Evolutionary conservation across 1,139 yeast genomes (phyloP).

Genomic region (Yamadazyma sp.): DNA sequence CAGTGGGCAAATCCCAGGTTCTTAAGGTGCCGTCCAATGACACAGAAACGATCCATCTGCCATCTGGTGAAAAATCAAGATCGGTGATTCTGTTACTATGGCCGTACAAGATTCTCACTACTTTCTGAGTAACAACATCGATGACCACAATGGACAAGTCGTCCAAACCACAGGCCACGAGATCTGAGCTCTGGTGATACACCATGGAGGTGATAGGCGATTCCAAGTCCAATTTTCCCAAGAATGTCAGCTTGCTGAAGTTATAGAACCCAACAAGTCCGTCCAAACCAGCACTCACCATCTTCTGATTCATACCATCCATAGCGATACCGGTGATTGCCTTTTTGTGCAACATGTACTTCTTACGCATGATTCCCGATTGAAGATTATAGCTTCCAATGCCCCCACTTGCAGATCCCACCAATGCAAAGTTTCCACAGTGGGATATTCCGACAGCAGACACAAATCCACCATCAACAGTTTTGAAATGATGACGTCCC

Average conservation of each 20-base stretch:
- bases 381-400: slow-evolving; percentile 88
- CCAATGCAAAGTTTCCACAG: slow-evolving; percentile 93
- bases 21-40: slow-evolving; percentile 85
- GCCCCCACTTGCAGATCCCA: slow-evolving; percentile 91
- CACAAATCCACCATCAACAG: slow-evolving; percentile 81
- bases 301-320: slow-evolving; percentile 84
- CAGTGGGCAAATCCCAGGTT: slow-evolving; percentile 98
- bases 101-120: slow-evolving; percentile 87
- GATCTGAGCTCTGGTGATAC: slow-evolving; percentile 79
- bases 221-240: slow-evolving; percentile 67
- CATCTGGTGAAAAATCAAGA: slow-evolving; percentile 90
- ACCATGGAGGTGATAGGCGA: slow-evolving; percentile 78
- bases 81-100: slow-evolving; percentile 88
- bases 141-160: slow-evolving; percentile 81
- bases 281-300: slow-evolving; percentile 88
- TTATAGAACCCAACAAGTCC: slow-evolving; percentile 88
- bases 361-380: slow-evolving; percentile 77
- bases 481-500: slow-evolving; percentile 68
- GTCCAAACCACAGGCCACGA: slow-evolving; percentile 83
- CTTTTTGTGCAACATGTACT: slow-evolving; percentile 66
- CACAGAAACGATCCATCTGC: slow-evolving; percentile 89
- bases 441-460: slow-evolving; percentile 78
- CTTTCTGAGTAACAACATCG: slow-evolving; percentile 76
- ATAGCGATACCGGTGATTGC: slow-evolving; percentile 87
- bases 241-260: slow-evolving; percentile 67